These are phyloP conservation scores for Cytospora schulzeri DNA, from an alignment of 2,329 filamentous ascomycete species.

Conservation along the genomic window DNA sequence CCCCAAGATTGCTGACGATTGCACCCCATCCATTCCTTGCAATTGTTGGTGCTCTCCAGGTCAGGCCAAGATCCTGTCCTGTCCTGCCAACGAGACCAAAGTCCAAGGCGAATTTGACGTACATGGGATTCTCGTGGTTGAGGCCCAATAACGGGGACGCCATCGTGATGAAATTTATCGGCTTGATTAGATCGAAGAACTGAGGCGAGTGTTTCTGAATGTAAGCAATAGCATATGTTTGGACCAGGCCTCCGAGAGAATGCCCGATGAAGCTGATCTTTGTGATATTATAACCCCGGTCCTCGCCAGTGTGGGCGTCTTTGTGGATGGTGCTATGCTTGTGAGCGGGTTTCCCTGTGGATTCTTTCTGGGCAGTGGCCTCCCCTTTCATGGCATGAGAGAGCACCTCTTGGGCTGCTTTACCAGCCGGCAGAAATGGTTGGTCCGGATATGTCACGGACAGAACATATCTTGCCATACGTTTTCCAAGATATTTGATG, in stretches of 20 bases:
- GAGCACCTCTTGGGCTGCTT: constrained; percentile 50
- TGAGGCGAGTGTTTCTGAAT: constrained; percentile 93
- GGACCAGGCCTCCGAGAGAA: constrained; percentile 84
- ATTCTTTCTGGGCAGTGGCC: constrained; percentile 42
- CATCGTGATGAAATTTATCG: constrained; percentile 86
- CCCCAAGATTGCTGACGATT: constrained; percentile 78
- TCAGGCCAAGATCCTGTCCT: constrained; percentile 90
- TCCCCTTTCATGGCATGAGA: constrained; percentile 43
- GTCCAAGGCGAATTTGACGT: constrained; percentile 95
- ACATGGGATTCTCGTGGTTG: constrained; percentile 96
- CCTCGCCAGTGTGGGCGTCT: constrained; percentile 29
- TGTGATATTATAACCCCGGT: constrained; percentile 77
- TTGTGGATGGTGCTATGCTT: constrained; percentile 56
- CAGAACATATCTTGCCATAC: constrained; percentile 87
- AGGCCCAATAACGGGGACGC: constrained; percentile 87
- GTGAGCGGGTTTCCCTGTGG: constrained; percentile 40
- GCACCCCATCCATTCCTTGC: constrained; percentile 86
- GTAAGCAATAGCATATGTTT: constrained; percentile 94
- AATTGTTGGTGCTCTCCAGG: constrained; percentile 87
- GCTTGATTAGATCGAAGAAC: constrained; percentile 84
- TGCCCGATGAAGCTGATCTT: constrained; percentile 96
- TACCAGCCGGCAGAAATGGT: constrained; percentile 72
- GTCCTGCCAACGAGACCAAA: constrained; percentile 96
- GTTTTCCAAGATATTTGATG: constrained; percentile 95
- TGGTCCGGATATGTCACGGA: constrained; percentile 93